These are phyloP conservation scores for Trichoderma polysporum DNA, from an alignment of 2,329 filamentous ascomycete genomes.

Conservation along the genomic window DNA sequence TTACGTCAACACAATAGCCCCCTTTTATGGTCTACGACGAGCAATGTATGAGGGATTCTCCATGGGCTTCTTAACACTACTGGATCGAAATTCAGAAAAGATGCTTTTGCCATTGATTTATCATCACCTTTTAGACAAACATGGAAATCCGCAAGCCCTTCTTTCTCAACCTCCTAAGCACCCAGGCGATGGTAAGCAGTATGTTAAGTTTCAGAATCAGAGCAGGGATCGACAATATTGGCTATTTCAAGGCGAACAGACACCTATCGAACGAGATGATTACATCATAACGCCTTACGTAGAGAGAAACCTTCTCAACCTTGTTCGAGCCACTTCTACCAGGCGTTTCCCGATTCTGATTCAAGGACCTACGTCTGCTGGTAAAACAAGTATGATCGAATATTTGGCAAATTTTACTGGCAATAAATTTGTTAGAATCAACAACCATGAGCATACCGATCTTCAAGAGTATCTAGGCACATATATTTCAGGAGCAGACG, in stretches of 20 bases:
- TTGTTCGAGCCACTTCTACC: constrained; percentile 91
- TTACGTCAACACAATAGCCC: constrained; percentile 82
- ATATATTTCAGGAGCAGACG: constrained; percentile 83
- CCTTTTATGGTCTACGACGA: constrained; percentile 79
- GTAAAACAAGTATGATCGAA: constrained; percentile 99
- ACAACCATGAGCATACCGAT: constrained; percentile 99
- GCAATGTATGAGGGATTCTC: constrained; percentile 93
- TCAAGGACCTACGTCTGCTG: constrained; percentile 93
- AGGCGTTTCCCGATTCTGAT: constrained; percentile 89
- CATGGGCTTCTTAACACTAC: constrained; percentile 93
- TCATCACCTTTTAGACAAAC: constrained; percentile 72
- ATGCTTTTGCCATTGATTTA: constrained; percentile 77
- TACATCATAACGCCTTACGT: constrained; percentile 98
- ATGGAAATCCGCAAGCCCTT: constrained; percentile 66
- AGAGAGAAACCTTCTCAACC: constrained; percentile 88
- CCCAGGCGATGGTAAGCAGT: constrained; percentile 72
- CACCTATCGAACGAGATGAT: constrained; percentile 69
- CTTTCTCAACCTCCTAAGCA: constrained; percentile 75
- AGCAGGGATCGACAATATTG: constrained; percentile 75
- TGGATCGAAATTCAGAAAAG: constrained; percentile 78
- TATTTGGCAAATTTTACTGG: constrained; percentile 95
- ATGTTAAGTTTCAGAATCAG: constrained; percentile 74
- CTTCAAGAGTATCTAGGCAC: constrained; percentile 96
- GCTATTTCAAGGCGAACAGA: constrained; percentile 72
- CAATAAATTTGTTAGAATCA: constrained; percentile 97